Evolutionary conservation across 1,139 yeast genomes (phyloP).

Genomic region (Kazachstania sp.): DNA sequence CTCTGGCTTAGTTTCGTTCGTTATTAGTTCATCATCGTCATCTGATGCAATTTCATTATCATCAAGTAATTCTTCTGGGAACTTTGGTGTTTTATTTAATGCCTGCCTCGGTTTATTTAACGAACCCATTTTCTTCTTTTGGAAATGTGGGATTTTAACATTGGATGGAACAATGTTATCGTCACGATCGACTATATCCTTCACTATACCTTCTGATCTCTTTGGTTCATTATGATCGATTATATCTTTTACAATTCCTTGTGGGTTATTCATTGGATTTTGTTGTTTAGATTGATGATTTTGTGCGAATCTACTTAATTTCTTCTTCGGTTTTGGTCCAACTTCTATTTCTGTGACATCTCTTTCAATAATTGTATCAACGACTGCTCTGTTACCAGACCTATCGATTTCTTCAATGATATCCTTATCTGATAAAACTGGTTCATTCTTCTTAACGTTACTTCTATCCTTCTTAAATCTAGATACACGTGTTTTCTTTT

Average conservation of each 20-base stretch:
- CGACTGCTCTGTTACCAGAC: neutral
- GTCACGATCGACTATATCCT: neutral
- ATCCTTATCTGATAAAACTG: neutral
- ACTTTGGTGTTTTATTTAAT: neutral
- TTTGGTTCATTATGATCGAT: constrained; percentile 3
- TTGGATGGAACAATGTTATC: neutral
- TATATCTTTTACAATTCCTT: neutral
- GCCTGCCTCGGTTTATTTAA: constrained; percentile 4
- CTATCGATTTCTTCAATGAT: neutral
- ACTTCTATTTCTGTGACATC: constrained; percentile 6
- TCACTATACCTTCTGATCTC: neutral
- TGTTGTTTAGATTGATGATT: neutral
- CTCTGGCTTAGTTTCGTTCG: neutral
- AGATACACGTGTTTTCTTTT: constrained; percentile 22
- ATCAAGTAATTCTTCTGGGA: constrained; percentile 8
- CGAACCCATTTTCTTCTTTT: constrained; percentile 5
- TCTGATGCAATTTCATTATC: neutral
- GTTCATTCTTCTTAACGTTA: neutral
- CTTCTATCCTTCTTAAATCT: constrained; percentile 24
- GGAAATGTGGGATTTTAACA: neutral
- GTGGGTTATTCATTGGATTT: neutral
- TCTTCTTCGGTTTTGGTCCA: constrained; percentile 1
- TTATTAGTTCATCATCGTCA: neutral
- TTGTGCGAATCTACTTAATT: constrained; percentile 3
- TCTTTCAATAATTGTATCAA: constrained; percentile 15